A percentile compares a stretch with the other conserved stretches of the same genome.
phyloP scores from a whole-genome alignment of 2,329 filamentous ascomycete species.

The Aspergillus intermedius region DNA sequence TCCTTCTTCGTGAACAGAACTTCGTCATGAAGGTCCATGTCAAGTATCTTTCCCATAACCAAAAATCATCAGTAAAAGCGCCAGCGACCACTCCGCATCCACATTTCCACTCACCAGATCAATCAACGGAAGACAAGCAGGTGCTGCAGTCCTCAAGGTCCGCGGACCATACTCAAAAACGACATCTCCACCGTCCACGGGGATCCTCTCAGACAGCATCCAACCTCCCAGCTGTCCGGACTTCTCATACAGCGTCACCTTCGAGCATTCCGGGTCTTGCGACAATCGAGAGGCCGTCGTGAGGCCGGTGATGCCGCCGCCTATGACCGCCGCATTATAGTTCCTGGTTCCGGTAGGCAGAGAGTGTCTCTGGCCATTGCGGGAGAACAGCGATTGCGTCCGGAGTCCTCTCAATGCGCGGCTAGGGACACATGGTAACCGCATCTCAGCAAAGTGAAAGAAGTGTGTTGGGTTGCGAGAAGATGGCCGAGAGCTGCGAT shows the following conservation, averaged over 20 bases:
- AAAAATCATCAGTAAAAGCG: conserved; percentile 5
- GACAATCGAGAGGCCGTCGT: conserved; percentile 70
- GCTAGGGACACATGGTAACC: conserved; percentile 16
- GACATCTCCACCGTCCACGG: conserved; percentile 55
- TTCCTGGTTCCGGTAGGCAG: conserved; percentile 13
- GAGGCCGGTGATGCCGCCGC: conserved; percentile 77
- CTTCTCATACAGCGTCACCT: conserved; percentile 77
- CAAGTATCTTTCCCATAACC: conserved; percentile 45
- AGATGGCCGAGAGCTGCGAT: background rate
- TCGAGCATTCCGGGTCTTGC: conserved; percentile 58
- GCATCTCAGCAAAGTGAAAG: conserved; percentile 20
- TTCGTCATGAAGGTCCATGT: conserved; percentile 52
- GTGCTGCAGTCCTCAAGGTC: conserved; percentile 55
- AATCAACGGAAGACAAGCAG: conserved; percentile 60
- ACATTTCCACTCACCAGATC: conserved; percentile 56
- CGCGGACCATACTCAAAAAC: conserved; percentile 80
- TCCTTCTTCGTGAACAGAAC: conserved; percentile 48
- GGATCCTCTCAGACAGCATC: conserved; percentile 62
- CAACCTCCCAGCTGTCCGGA: conserved; percentile 69
- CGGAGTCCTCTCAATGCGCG: conserved; percentile 14
- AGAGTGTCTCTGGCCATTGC: conserved; percentile 15
- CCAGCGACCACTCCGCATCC: background rate
- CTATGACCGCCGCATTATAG: conserved; percentile 60
- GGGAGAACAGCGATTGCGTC: conserved; percentile 12
- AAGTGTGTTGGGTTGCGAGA: background rate